These are phyloP conservation scores for Aspergillus fumigatiaffinis DNA, from an alignment of 2,329 filamentous ascomycete genomes.

Conservation along the genomic window DNA sequence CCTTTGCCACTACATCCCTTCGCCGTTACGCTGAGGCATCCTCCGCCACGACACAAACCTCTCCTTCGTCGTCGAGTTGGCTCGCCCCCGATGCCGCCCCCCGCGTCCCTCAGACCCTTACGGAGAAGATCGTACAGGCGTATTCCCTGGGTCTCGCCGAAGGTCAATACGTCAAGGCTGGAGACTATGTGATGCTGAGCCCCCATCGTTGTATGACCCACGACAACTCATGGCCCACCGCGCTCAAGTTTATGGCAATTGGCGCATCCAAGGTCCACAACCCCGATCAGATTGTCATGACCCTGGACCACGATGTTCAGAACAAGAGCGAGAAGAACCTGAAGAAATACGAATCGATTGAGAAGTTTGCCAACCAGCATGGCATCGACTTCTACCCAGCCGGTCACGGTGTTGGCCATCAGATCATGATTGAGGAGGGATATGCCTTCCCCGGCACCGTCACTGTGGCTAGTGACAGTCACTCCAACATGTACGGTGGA, in stretches of 20 bases:
- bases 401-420: slow-evolving; percentile 80
- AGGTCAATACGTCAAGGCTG: slow-evolving; percentile 70
- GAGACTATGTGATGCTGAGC: slow-evolving; percentile 77
- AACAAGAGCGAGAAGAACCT: slow-evolving; percentile 75
- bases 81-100: slow-evolving; percentile 61
- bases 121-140: slow-evolving; percentile 86
- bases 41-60: not conserved
- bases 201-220: slow-evolving; percentile 80
- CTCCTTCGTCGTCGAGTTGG: not conserved
- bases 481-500: slow-evolving; percentile 81
- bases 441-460: slow-evolving; percentile 83
- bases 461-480: slow-evolving; percentile 66
- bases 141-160: slow-evolving; percentile 71
- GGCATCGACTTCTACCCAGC: slow-evolving; percentile 74
- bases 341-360: slow-evolving; percentile 76
- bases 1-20: not conserved
- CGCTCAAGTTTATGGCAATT: slow-evolving; percentile 76
- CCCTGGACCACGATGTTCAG: slow-evolving; percentile 84
- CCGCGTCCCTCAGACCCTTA: slow-evolving; percentile 67
- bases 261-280: slow-evolving; percentile 71
- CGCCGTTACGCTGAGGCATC: not conserved
- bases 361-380: slow-evolving; percentile 75
- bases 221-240: slow-evolving; percentile 76
- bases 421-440: slow-evolving; percentile 70
- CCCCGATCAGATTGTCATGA: slow-evolving; percentile 72